These are phyloP conservation scores for Stemphylium lycopersici DNA, from an alignment of 2,329 filamentous ascomycete genomes.

Conservation along the genomic window DNA sequence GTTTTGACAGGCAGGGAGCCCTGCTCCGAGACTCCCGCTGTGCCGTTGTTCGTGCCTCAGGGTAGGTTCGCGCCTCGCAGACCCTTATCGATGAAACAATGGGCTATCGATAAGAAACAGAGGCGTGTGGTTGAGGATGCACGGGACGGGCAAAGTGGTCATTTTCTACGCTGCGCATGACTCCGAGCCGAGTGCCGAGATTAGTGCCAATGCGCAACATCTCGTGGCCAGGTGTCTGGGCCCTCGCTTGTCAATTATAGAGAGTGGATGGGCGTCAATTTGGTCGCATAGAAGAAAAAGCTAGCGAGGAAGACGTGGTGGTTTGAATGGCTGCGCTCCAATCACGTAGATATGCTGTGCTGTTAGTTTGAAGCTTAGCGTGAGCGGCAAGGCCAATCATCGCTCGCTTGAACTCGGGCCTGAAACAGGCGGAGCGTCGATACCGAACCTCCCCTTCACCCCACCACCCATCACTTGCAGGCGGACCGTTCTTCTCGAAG, in stretches of 20 bases:
- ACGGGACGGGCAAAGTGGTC: slow-evolving; percentile 1
- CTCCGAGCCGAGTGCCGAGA: neutral
- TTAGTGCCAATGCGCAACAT: slow-evolving; percentile 2
- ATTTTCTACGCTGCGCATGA: neutral
- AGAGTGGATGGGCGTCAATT: slow-evolving; percentile 34
- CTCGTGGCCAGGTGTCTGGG: slow-evolving; percentile 19
- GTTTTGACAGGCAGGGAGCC: slow-evolving; percentile 10
- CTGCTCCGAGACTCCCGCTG: slow-evolving; percentile 2
- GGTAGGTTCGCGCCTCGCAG: slow-evolving; percentile 4
- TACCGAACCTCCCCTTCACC: slow-evolving; percentile 24
- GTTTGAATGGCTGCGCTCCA: slow-evolving; percentile 30
- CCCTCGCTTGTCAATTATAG: slow-evolving; percentile 24
- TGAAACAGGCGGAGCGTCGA: slow-evolving; percentile 29
- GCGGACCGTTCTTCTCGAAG: slow-evolving; percentile 29
- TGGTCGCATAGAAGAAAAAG: slow-evolving; percentile 18
- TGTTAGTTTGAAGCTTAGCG: slow-evolving; percentile 13
- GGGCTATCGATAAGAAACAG: neutral
- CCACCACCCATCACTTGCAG: slow-evolving; percentile 21
- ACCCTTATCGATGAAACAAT: slow-evolving; percentile 14
- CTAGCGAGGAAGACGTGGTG: slow-evolving; percentile 6
- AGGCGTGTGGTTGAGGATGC: neutral
- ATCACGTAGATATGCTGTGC: slow-evolving; percentile 22
- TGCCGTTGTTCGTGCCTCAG: neutral
- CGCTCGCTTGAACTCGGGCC: slow-evolving; percentile 10
- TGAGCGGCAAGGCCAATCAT: slow-evolving; percentile 29